Percentiles rank a stretch among this genome's conserved stretches.
phyloP scores from a whole-genome alignment of 2,329 filamentous ascomycete species.

The Trichoderma sp. region DNA sequence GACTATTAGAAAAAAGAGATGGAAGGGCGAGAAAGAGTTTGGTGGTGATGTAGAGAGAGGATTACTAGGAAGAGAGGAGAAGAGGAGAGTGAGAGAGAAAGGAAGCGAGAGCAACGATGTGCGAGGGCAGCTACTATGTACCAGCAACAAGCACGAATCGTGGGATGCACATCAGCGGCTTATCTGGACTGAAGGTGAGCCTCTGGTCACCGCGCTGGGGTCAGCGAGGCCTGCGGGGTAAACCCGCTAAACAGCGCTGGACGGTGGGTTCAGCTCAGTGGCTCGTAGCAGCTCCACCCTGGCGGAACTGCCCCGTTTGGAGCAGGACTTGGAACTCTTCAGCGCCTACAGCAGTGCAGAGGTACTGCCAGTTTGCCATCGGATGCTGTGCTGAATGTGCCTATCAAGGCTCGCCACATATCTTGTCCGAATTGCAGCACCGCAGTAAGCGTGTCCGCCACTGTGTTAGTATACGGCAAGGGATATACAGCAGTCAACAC shows the following conservation, averaged over 20 bases:
- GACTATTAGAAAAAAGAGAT: not conserved
- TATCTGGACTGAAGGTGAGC: conserved; percentile 26
- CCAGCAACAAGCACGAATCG: conserved; percentile 11
- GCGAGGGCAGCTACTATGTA: not conserved
- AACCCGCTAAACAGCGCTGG: conserved; percentile 1
- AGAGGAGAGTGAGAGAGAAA: not conserved
- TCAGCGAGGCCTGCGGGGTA: conserved; percentile 7
- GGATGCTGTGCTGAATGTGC: not conserved
- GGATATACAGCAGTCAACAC: not conserved
- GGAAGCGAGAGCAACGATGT: not conserved
- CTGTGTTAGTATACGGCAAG: not conserved
- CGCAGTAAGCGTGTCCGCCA: not conserved
- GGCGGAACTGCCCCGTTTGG: conserved; percentile 5
- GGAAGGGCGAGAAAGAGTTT: conserved; percentile 3
- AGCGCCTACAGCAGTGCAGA: not conserved
- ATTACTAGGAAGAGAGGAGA: not conserved
- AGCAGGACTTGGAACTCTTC: not conserved
- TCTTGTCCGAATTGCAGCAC: not conserved
- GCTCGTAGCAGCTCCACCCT: not conserved
- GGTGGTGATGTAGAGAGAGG: not conserved
- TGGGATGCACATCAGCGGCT: conserved; percentile 23
- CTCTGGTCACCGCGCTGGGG: conserved; percentile 18
- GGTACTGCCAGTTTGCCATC: not conserved
- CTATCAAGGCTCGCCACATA: not conserved
- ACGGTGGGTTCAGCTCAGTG: not conserved